phyloP scores from a whole-genome alignment of 345 rosid genomes.

The Capsella bursapastoris region DNA sequence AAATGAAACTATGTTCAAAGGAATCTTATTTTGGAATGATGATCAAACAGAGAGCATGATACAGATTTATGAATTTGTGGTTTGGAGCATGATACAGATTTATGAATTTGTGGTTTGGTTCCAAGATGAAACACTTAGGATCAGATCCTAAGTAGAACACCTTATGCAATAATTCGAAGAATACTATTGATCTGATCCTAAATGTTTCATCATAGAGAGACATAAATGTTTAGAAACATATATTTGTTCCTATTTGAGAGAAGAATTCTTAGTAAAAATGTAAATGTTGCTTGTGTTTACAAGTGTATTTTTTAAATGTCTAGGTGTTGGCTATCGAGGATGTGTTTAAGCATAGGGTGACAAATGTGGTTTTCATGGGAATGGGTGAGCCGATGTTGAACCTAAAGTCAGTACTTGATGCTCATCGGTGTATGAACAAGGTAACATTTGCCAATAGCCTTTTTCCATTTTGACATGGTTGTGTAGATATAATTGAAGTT shows the following conservation, averaged over 20 bases:
- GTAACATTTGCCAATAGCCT: slow-evolving; percentile 42
- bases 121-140: neutral
- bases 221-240: neutral
- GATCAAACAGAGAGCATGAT: slow-evolving; percentile 5
- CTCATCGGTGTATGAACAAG: slow-evolving; percentile 93
- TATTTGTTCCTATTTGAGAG: slow-evolving; percentile 10
- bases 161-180: slow-evolving; percentile 7
- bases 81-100: slow-evolving; percentile 20
- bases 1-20: neutral
- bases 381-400: slow-evolving; percentile 99
- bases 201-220: neutral
- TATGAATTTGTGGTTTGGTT: slow-evolving; percentile 19
- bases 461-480: neutral
- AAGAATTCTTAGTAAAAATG: slow-evolving; percentile 6
- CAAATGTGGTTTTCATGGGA: slow-evolving; percentile 98
- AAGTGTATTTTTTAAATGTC: slow-evolving; percentile 19
- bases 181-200: neutral
- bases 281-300: slow-evolving; percentile 1
- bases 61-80: slow-evolving; percentile 9
- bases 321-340: slow-evolving; percentile 95
- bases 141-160: neutral
- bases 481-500: slow-evolving; percentile 1
- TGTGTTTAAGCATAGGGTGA: slow-evolving; percentile 85
- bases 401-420: slow-evolving; percentile 87
- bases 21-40: neutral